These are phyloP conservation scores for Backusella psychrophila DNA, from an alignment of 192 early-diverging fungal genomes.

Conservation along the genomic window DNA sequence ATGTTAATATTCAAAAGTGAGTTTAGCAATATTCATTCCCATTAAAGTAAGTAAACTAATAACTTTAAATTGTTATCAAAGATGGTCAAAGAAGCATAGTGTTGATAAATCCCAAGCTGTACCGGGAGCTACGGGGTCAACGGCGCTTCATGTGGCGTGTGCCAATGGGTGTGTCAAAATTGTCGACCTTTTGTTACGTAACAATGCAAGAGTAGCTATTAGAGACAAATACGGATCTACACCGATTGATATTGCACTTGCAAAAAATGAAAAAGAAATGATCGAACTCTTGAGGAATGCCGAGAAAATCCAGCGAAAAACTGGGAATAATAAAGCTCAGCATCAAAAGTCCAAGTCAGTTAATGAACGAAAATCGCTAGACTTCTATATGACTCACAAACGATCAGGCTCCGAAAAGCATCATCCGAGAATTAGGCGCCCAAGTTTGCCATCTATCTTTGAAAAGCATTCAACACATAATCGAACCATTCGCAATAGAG, in stretches of 20 bases:
- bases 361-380: neutral
- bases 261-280: constrained; percentile 45
- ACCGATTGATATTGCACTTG: constrained; percentile 41
- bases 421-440: constrained; percentile 15
- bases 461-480: neutral
- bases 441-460: constrained; percentile 23
- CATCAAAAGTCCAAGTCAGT: neutral
- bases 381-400: neutral
- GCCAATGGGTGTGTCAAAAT: constrained; percentile 64
- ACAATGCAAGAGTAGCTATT: constrained; percentile 54
- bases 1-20: constrained; percentile 56
- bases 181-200: constrained; percentile 56
- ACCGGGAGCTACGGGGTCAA: constrained; percentile 59
- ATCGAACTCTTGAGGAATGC: constrained; percentile 17
- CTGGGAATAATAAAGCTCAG: neutral
- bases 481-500: neutral
- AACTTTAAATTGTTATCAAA: neutral
- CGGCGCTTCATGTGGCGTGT: constrained; percentile 80
- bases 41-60: neutral
- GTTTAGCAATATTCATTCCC: neutral
- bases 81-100: constrained; percentile 32
- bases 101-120: constrained; percentile 28
- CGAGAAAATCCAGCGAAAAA: neutral
- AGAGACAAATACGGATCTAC: constrained; percentile 57
- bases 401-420: neutral